Base-by-base conservation (phyloP, 805 yeast genomes). In the Lipomyces spencermartinsiae region DNA sequence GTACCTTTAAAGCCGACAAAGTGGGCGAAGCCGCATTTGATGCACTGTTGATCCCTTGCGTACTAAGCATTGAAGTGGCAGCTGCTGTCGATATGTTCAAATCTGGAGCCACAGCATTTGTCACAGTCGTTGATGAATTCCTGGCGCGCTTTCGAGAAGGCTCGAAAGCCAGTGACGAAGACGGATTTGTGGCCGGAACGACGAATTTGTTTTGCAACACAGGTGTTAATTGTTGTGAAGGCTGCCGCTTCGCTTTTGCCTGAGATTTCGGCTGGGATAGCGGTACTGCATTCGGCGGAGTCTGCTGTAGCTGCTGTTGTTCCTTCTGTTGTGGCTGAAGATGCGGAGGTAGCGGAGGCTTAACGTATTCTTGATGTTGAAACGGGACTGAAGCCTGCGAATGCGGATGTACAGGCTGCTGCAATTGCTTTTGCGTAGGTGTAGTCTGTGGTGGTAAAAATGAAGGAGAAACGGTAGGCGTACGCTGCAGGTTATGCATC, bases 261-360 rank as follows among this genome's bases (percentile, higher is more conserved):
- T 43, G 49, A 43, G 19, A 14, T 9, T 5, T 14, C 7, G 22
- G 49, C 49, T 6, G 16, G 1, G 49, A 43, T n/a, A 9, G 9
- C 10, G 25, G 8, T 3, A 43, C 22, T 43, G 19, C 22, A 43
- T 43, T 31, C 56, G 54, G 54, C 25, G 54, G 25, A 19, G 54
- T 10, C 25, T n/a, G 54, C 54, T 25, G 49, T 56, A 25, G 58
- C 25, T 37, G 56, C 58, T 35, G 68, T 19, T 54, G 71, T 39
- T 61, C 67, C 25, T 65, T 64, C 31, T 66, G 73, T 43, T 71
- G 73, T 29, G 60, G 71, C 54, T 56, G 64, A 43, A 56, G 65
- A 22, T 60, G 64, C 14, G 55, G 63, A 35, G 35, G 59, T 31
- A 31, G 25, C 58, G 34, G 69, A 37, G 12, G 59, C 55, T 51